Base-by-base conservation (phyloP, 192 early-diverging fungal genomes). In the Coemansia sp. region DNA sequence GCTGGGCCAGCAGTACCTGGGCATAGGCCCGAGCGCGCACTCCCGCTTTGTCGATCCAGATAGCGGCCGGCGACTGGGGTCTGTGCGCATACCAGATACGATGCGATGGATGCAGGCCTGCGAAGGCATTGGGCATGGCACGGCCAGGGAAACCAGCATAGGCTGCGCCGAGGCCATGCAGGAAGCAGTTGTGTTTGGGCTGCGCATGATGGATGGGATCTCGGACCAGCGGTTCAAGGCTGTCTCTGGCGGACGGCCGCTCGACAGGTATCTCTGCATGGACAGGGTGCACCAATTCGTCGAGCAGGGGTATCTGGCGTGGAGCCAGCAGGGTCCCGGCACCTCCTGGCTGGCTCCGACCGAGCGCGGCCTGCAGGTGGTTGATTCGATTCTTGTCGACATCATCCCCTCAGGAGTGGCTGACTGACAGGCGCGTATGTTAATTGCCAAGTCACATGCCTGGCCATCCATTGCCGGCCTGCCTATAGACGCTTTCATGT, bases 11-110 rank as follows among this genome's bases (percentile, higher is more conserved):
- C 74, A 84, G 50, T 84, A 81, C 64, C 49, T 86, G 8, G 85
- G 85, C 11, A 68, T 86, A 32, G 85, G 85, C 0, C 85, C 85
- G 9, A 84, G 85, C 36, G 85, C 85, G 3, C 85, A 86, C 24
- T 83, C 83, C 19, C 74, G 83, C 10, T 67, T 75, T 52, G 57
- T 63, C n/a, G 71, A 77, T 25, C 71, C 71, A 1, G 32, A 0
- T 20, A 71, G 55, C 30, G 59, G 68, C 4, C 32, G 23, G 50
- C 68, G 68, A 0, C 3, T 65, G 28, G 42, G 66, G 46, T 58
- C 71, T 6, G 47, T 74, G 28, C 58, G 75, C 30, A 61, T 76
- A 4, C 74, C 70, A 3, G 63, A 74, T 36, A 67, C 71, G 20
- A 55, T 20, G 46, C 53, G 65, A 2, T 74, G 71, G 81, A 51